phyloP scores from a whole-genome alignment of 2,329 filamentous ascomycete genomes.

The Colletotrichum echinochloae region DNA sequence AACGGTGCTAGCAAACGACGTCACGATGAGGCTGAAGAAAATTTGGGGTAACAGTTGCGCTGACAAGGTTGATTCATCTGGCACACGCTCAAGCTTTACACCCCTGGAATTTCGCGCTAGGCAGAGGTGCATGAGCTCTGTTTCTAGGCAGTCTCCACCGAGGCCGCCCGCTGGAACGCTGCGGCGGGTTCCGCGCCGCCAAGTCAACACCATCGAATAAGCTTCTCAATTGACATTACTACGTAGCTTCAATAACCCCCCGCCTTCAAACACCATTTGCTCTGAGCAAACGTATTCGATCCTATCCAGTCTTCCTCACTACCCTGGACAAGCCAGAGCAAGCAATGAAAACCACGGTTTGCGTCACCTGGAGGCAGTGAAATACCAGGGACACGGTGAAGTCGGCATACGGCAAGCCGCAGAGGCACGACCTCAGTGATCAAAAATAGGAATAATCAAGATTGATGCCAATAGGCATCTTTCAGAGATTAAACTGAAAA shows the following conservation, averaged over 20 bases:
- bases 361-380: slow-evolving; percentile 78
- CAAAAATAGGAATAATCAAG: slow-evolving; percentile 82
- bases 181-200: background rate
- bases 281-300: background rate
- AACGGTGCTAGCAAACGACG: slow-evolving; percentile 12
- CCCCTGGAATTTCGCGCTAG: slow-evolving; percentile 30
- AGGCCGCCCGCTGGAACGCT: slow-evolving; percentile 16
- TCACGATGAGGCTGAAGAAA: slow-evolving; percentile 34
- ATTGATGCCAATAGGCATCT: slow-evolving; percentile 72
- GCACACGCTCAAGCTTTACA: slow-evolving; percentile 13
- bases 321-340: slow-evolving; percentile 60
- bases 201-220: slow-evolving; percentile 4
- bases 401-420: slow-evolving; percentile 73
- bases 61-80: slow-evolving; percentile 1
- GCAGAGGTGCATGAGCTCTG: slow-evolving; percentile 13
- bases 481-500: slow-evolving; percentile 88
- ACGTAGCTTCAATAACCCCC: background rate
- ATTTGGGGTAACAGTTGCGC: slow-evolving; percentile 3
- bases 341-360: slow-evolving; percentile 70
- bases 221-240: background rate
- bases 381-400: slow-evolving; percentile 78
- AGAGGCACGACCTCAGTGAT: slow-evolving; percentile 60
- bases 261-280: background rate
- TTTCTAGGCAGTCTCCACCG: slow-evolving; percentile 20
- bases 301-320: slow-evolving; percentile 63